Evolutionary conservation across 1,284 basidiomycete species (phyloP), one percentile per base, ranked within the genome.

Genomic region (Tylopilus sp.): DNA sequence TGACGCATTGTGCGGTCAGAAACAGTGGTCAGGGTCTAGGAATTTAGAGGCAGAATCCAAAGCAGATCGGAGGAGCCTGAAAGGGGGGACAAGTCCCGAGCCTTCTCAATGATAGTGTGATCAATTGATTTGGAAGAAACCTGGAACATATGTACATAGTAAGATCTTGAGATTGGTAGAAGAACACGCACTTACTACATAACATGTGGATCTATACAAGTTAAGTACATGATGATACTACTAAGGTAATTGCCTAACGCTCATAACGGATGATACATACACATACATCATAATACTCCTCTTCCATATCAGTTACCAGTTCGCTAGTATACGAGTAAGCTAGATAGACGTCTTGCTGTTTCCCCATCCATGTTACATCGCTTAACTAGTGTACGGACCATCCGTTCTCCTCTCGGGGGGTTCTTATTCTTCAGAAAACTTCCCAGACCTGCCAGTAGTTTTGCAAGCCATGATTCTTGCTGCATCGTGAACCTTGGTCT

Each of bases 1-100:
- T 80, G 73, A 0, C 64, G 22, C 47, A 24, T 24, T 22, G n/a
- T 77, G 70, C 33, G 90, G 78, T 63, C 79, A 71, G 67, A 89
- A 80, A 36, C 79, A 36, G 33, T 71, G 24, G 74, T 72, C 0
- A 84, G 74, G 33, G 10, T 6, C 33, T 36, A 6, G 33, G 33
- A 36, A 36, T 10, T 36, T 36, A 36, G 33, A 36, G 33, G 33
- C 33, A 36, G 33, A 6, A 36, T 10, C 38, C 10, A 38, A 13
- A n/a, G n/a, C n/a, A n/a, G n/a, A n/a, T n/a, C n/a, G n/a, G n/a
- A n/a, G n/a, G n/a, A n/a, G n/a, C n/a, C n/a, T n/a, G n/a, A n/a
- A n/a, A n/a, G n/a, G n/a, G n/a, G n/a, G n/a, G n/a, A n/a, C n/a
- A n/a, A n/a, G n/a, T n/a, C n/a, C n/a, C n/a, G n/a, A n/a, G n/a